Percentiles rank a stretch among this genome's conserved stretches.
These are phyloP conservation scores for Pseudopyricularia cyperi DNA, from an alignment of 2,329 filamentous ascomycete genomes.

Conservation along the genomic window DNA sequence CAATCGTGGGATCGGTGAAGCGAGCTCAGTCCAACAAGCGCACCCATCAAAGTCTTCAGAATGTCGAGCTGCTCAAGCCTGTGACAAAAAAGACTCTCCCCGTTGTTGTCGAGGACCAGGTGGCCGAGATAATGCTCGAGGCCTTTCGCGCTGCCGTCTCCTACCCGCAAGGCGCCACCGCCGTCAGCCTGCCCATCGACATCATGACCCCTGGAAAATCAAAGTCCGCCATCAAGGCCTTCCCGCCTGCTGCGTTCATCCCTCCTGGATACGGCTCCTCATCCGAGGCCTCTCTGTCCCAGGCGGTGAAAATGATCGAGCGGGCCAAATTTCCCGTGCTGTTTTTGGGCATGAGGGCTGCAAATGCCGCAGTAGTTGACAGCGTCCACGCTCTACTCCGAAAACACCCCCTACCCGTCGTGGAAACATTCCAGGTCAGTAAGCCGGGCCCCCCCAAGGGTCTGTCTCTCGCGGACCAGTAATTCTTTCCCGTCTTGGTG, in stretches of 20 bases:
- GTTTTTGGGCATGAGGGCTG: slow-evolving; percentile 29
- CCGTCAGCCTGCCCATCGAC: slow-evolving; percentile 14
- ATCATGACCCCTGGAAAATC: background rate
- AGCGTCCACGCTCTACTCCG: slow-evolving; percentile 26
- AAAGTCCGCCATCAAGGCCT: background rate
- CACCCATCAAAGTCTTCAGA: slow-evolving; percentile 32
- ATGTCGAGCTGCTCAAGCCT: slow-evolving; percentile 27
- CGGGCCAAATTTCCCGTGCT: slow-evolving; percentile 25
- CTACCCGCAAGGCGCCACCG: slow-evolving; percentile 26
- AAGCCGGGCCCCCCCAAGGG: background rate
- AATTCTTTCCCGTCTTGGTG: background rate
- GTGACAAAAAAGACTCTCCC: slow-evolving; percentile 26
- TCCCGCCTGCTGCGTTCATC: slow-evolving; percentile 20
- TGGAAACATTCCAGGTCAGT: slow-evolving; percentile 31
- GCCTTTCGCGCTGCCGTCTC: slow-evolving; percentile 27
- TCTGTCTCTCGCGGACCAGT: background rate
- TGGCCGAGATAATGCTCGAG: slow-evolving; percentile 30
- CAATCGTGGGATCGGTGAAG: slow-evolving; percentile 32
- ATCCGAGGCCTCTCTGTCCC: slow-evolving; percentile 15
- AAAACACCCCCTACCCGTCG: slow-evolving; percentile 27
- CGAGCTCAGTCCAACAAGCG: slow-evolving; percentile 27
- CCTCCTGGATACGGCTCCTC: slow-evolving; percentile 27
- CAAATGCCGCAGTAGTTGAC: slow-evolving; percentile 23
- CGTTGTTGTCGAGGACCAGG: slow-evolving; percentile 31
- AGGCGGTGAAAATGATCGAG: slow-evolving; percentile 20